Evolutionary conservation across 768 basidiomycete genomes (phyloP), one percentile per base, ranked within the genome.

Genomic region (Trametes elegans): DNA sequence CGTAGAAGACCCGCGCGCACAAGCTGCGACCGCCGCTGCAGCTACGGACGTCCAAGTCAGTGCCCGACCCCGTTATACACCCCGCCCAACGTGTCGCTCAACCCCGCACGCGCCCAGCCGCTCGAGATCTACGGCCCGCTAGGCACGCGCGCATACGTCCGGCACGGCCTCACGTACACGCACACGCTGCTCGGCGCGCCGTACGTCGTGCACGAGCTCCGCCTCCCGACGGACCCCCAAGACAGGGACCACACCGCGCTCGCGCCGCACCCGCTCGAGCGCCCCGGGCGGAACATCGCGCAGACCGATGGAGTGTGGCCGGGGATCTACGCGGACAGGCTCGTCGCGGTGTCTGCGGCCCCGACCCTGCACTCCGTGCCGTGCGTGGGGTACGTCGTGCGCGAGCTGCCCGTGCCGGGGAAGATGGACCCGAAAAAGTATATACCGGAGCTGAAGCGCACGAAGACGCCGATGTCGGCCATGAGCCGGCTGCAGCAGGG

Each of bases 81-180:
- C 14, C 41, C 58, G 67, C 23, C 7, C 42, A 16, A 10, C 27
- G 19, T 24, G 42, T 23, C 49, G 27, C 24, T 57, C 50, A 53
- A 18, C 50, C 8, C 21, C 13, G 39, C 24, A 16, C 34, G n/a
- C 21, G n/a, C 8, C 14, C 59, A 90, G 88, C 78, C 79, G 16
- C 59, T 93, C 3, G 88, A 94, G 67, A 90, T 95, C 47, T 95
- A 93, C 61, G 93, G 93, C 6, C 93, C 90, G 10, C 70, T 84
- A 7, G 92, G 93, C 18, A 90, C 89, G 1, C 84, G 93, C 21
- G 83, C 87, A 23, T 93, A 90, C 65, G 73, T 94, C 56, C 86
- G 92, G 39, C 78, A 73, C 42, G 80, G 82, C 27, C 76, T 94
- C 45, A 67, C 70, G 21, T 85, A 84, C 64, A 89, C 91, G 1